Evolutionary conservation across 352 stramenopile species (phyloP).

Genomic region (Pythium guiyangense): DNA sequence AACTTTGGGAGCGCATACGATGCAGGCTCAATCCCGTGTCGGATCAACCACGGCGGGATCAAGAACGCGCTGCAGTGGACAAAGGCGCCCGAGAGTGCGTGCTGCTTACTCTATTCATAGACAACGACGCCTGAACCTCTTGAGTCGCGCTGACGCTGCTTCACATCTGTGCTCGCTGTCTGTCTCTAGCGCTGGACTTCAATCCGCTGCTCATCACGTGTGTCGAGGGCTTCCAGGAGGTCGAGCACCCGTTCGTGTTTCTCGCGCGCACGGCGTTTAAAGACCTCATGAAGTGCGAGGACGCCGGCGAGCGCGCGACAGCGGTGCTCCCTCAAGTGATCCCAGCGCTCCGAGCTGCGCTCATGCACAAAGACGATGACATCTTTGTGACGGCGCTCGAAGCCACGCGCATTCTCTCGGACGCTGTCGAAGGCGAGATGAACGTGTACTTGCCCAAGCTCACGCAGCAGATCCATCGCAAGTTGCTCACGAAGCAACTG

Average conservation of each 20-base stretch:
- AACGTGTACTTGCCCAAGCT: conserved; percentile 72
- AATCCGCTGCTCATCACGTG: conserved; percentile 69
- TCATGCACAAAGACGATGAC: conserved; percentile 71
- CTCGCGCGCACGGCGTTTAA: conserved; percentile 67
- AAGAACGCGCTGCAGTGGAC: conserved; percentile 73
- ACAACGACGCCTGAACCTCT: not conserved
- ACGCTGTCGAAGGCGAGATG: conserved; percentile 64
- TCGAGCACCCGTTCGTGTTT: conserved; percentile 77
- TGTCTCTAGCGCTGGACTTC: conserved; percentile 40
- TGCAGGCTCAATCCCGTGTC: conserved; percentile 62
- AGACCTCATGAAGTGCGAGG: conserved; percentile 57
- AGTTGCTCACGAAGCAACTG: conserved; percentile 55
- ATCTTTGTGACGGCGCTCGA: conserved; percentile 67
- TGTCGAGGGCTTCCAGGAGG: conserved; percentile 66
- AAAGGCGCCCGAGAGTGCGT: conserved; percentile 48
- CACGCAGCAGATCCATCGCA: conserved; percentile 76
- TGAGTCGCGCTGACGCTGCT: too few species aligned
- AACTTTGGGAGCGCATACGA: conserved; percentile 72
- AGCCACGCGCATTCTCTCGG: conserved; percentile 58
- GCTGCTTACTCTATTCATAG: not conserved
- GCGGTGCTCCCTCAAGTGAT: conserved; percentile 59
- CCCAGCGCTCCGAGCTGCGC: conserved; percentile 42
- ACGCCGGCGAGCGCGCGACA: conserved; percentile 55
- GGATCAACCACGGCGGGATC: conserved; percentile 79
- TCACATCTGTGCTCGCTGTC: not conserved